phyloP scores from a whole-genome alignment of 2,329 filamentous ascomycete genomes.

The Aspergillus candidus region DNA sequence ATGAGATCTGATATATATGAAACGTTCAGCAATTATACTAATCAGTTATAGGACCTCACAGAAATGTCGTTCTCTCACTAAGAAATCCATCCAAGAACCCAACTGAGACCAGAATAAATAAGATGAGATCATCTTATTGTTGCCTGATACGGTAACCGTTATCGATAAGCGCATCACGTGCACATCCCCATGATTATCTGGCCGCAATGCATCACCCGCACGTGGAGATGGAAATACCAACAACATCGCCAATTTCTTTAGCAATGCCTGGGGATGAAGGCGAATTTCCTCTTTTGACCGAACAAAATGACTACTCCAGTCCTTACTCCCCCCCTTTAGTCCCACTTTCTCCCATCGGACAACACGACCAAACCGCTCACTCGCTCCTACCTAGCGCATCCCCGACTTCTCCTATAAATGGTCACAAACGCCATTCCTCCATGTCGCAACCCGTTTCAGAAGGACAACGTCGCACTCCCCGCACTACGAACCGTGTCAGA shows the following conservation, averaged over 20 bases:
- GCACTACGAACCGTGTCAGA: conserved; percentile 67
- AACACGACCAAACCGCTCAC: conserved; percentile 23
- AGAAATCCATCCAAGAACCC: too few species aligned
- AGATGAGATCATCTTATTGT: too few species aligned
- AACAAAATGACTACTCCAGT: conserved; percentile 22
- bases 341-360: conserved; percentile 23
- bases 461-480: conserved; percentile 44
- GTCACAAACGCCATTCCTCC: conserved; percentile 34
- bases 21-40: too few species aligned
- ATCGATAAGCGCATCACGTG: conserved; percentile 22
- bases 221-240: conserved; percentile 12
- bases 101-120: too few species aligned
- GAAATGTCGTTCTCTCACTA: too few species aligned
- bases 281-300: conserved; percentile 28
- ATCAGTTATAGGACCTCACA: too few species aligned
- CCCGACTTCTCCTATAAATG: conserved; percentile 13
- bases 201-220: conserved; percentile 18
- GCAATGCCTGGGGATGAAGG: conserved; percentile 39
- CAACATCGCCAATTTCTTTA: conserved; percentile 20
- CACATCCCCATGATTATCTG: conserved; percentile 12
- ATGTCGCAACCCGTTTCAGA: conserved; percentile 35
- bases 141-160: conserved; percentile 5
- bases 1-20: too few species aligned
- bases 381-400: conserved; percentile 17
- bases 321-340: conserved; percentile 32